Conservation (phyloP, 202 grass and related monocot genomes). For the Setaria viridis region DNA sequence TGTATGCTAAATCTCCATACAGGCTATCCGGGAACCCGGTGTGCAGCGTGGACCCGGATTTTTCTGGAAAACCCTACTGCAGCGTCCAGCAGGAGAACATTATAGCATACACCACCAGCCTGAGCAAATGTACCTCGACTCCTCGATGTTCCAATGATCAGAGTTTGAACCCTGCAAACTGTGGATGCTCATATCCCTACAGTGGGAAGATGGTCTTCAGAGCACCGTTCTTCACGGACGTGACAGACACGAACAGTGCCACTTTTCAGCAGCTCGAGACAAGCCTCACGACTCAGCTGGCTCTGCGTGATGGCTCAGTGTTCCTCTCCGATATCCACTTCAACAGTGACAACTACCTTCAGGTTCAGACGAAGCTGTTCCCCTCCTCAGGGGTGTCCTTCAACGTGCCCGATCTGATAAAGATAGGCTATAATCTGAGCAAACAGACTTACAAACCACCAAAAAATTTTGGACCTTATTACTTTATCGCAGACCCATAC, state of each 20-base stretch:
- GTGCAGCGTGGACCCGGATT: slow-evolving; percentile 17
- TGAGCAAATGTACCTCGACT: slow-evolving; percentile 38
- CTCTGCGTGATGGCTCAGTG: slow-evolving; percentile 43
- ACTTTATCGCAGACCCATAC: slow-evolving; percentile 60
- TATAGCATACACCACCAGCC: slow-evolving; percentile 66
- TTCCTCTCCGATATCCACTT: slow-evolving; percentile 45
- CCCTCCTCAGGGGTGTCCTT: slow-evolving; percentile 56
- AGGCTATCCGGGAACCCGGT: slow-evolving; percentile 68
- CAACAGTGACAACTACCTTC: slow-evolving; percentile 65
- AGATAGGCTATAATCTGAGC: slow-evolving; percentile 53
- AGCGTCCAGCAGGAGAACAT: slow-evolving; percentile 21
- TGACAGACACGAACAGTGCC: slow-evolving; percentile 33
- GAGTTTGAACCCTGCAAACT: slow-evolving; percentile 60
- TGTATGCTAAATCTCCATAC: slow-evolving; percentile 18
- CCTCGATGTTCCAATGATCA: slow-evolving; percentile 44
- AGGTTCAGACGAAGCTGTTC: slow-evolving; percentile 68
- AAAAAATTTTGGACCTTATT: slow-evolving; percentile 60
- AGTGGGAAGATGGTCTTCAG: slow-evolving; percentile 71
- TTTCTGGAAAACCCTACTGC: slow-evolving; percentile 41
- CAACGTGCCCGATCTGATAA: slow-evolving; percentile 51
- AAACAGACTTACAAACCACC: slow-evolving; percentile 69
- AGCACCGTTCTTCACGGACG: slow-evolving; percentile 68
- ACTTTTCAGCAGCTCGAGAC: slow-evolving; percentile 61
- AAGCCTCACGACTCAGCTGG: slow-evolving; percentile 42
- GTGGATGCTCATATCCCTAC: slow-evolving; percentile 72